A percentile compares a stretch with the other conserved stretches of the same genome.
phyloP scores from a whole-genome alignment of 2,329 filamentous ascomycete genomes.

The Stemphylium beticola region DNA sequence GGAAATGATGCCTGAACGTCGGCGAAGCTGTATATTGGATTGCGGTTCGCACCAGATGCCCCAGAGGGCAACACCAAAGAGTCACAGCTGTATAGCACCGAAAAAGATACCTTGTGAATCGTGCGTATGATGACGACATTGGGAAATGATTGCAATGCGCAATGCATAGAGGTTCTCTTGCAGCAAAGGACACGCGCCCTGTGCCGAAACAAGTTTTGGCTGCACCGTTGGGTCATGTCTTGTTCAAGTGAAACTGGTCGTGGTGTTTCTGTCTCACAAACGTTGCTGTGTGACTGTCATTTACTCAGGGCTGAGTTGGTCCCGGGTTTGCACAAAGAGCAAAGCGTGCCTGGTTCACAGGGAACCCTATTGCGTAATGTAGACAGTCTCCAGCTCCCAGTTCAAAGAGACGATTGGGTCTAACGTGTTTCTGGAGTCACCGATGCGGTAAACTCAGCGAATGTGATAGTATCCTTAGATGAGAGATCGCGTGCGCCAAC shows the following conservation, averaged over 20 bases:
- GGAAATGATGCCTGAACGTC: slow-evolving; percentile 12
- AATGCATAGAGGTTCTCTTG: neutral
- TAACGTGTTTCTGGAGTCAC: slow-evolving; percentile 7
- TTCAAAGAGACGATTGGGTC: slow-evolving; percentile 3
- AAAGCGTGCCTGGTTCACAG: slow-evolving; percentile 2
- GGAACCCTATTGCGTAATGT: slow-evolving; percentile 4
- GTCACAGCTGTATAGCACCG: neutral
- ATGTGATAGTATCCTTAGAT: slow-evolving; percentile 5
- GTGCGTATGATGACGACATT: neutral
- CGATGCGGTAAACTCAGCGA: slow-evolving; percentile 10
- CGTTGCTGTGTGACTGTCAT: slow-evolving; percentile 5
- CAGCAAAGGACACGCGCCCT: neutral
- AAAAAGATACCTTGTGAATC: neutral
- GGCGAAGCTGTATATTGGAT: slow-evolving; percentile 8
- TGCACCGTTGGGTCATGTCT: neutral
- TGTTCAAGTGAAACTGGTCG: slow-evolving; percentile 3
- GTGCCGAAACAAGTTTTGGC: neutral
- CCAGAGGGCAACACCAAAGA: slow-evolving; percentile 7
- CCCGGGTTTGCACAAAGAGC: slow-evolving; percentile 1
- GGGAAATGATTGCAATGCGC: neutral
- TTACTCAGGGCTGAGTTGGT: neutral
- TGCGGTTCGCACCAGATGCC: slow-evolving; percentile 4
- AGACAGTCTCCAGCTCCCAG: slow-evolving; percentile 6
- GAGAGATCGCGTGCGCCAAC: slow-evolving; percentile 7
- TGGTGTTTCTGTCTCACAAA: slow-evolving; percentile 8